A percentile compares a stretch with the other conserved stretches of the same genome.
These are phyloP conservation scores for Yarrowia alimentaria DNA, from an alignment of 805 yeast genomes.

Conservation along the genomic window DNA sequence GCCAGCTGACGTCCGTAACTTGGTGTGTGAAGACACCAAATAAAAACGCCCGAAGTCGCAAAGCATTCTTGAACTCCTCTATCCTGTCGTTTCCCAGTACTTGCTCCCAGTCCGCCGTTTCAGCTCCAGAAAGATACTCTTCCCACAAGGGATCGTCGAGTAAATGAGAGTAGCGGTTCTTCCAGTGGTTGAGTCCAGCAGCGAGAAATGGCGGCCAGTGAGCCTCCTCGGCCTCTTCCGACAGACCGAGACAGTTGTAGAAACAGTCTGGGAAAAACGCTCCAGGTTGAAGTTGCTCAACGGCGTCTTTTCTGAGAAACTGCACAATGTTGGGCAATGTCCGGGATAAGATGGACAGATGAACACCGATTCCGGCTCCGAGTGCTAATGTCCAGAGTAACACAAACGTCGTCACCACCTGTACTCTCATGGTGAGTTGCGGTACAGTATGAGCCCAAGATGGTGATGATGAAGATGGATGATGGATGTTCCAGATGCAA, in stretches of 20 bases:
- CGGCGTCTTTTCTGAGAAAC: conserved; percentile 1
- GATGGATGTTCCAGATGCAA: too few relatives aligned
- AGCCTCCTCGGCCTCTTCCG: conserved; percentile 56
- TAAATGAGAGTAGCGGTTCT: conserved; percentile 36
- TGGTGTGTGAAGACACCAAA: conserved; percentile 63
- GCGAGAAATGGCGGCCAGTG: conserved; percentile 70
- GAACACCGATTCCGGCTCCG: too few relatives aligned
- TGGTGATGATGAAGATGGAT: too few relatives aligned
- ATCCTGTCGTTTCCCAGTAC: too few relatives aligned
- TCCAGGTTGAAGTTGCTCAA: conserved; percentile 53
- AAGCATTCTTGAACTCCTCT: conserved; percentile 33
- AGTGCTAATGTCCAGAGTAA: too few relatives aligned
- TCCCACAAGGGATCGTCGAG: neutral
- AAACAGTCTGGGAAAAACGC: conserved; percentile 70
- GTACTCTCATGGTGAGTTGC: too few relatives aligned
- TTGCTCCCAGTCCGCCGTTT: too few relatives aligned
- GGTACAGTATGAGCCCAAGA: too few relatives aligned
- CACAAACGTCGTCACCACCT: too few relatives aligned
- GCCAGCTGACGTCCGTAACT: conserved; percentile 66
- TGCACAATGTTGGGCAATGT: conserved; percentile 1
- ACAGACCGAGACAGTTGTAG: conserved; percentile 55
- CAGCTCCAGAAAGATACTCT: too few relatives aligned
- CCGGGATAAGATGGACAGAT: conserved; percentile 18
- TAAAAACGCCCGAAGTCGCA: conserved; percentile 52
- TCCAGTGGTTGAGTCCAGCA: conserved; percentile 48